Evolutionary conservation across 225 moss, liverwort and hornwort genomes (phyloP).

Genomic region (Pleurozium schreberi): DNA sequence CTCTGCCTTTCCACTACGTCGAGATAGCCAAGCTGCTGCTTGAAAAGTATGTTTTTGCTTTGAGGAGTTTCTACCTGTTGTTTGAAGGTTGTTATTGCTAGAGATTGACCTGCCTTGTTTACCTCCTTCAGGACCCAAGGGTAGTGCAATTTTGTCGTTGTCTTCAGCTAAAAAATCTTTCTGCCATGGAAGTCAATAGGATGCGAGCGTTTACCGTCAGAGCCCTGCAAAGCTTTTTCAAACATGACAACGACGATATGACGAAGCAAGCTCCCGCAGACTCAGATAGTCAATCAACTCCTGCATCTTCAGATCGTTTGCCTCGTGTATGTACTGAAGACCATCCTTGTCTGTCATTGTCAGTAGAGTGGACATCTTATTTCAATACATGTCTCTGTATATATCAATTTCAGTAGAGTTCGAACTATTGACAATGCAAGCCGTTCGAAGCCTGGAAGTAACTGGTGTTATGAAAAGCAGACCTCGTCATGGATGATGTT

Average conservation of each 20-base stretch:
- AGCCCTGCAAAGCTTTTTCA: conserved; percentile 84
- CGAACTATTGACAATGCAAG: neutral
- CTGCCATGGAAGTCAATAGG: conserved; percentile 97
- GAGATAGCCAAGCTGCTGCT: conserved; percentile 85
- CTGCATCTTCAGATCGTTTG: conserved; percentile 30
- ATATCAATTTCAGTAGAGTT: neutral
- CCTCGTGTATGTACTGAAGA: conserved; percentile 30
- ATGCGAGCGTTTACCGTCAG: conserved; percentile 82
- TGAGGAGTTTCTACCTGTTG: neutral
- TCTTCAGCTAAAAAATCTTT: conserved; percentile 88
- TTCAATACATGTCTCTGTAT: neutral
- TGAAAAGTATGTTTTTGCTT: conserved; percentile 58
- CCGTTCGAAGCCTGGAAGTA: neutral
- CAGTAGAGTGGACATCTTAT: neutral
- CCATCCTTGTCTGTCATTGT: neutral
- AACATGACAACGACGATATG: conserved; percentile 74
- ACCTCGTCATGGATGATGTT: neutral
- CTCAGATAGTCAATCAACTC: conserved; percentile 36
- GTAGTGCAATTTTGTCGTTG: neutral
- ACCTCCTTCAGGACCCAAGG: neutral
- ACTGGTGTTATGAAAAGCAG: neutral
- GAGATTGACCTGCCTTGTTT: neutral
- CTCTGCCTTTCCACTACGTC: conserved; percentile 92
- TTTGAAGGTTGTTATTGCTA: neutral
- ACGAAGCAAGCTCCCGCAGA: conserved; percentile 26